These are phyloP conservation scores for Ehretia macrophylla DNA, from an alignment of 257 asterid species.

Conservation along the genomic window DNA sequence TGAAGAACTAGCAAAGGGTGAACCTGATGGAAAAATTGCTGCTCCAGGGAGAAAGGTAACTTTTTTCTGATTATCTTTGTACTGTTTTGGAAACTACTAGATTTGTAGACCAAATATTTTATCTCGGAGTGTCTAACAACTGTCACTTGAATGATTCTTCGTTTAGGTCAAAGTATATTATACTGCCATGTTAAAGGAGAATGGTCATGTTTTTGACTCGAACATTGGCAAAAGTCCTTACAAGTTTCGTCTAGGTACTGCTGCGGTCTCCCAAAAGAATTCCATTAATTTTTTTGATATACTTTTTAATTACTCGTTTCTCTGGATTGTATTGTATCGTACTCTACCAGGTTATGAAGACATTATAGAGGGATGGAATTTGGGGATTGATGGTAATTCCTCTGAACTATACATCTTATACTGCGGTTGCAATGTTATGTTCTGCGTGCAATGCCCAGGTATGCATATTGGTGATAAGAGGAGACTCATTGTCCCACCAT, in stretches of 20 bases:
- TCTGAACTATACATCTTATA: slow-evolving; percentile 3
- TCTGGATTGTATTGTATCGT: slow-evolving; percentile 11
- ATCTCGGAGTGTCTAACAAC: background rate
- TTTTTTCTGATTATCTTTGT: too few species aligned
- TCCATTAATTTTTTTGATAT: background rate
- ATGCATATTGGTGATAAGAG: slow-evolving; percentile 89
- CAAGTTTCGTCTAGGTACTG: slow-evolving; percentile 66
- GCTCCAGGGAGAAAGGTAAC: slow-evolving; percentile 57
- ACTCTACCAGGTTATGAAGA: slow-evolving; percentile 49
- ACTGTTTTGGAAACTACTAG: background rate
- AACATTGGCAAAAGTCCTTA: slow-evolving; percentile 41
- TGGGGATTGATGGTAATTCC: slow-evolving; percentile 61
- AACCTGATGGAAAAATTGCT: slow-evolving; percentile 66
- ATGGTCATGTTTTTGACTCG: slow-evolving; percentile 50
- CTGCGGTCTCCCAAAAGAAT: background rate
- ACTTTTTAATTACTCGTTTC: background rate
- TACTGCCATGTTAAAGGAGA: slow-evolving; percentile 61
- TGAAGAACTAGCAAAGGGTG: slow-evolving; percentile 62
- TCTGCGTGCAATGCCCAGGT: slow-evolving; percentile 40
- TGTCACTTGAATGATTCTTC: slow-evolving; percentile 9
- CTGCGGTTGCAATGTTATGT: slow-evolving; percentile 5
- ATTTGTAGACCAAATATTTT: background rate
- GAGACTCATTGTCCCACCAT: slow-evolving; percentile 74
- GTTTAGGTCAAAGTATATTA: slow-evolving; percentile 66
- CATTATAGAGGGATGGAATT: slow-evolving; percentile 63